A percentile compares a stretch with the other conserved stretches of the same genome.
Evolutionary conservation across 441 rosid genomes (phyloP).

Genomic region (Cnidoscolus chayamansa): DNA sequence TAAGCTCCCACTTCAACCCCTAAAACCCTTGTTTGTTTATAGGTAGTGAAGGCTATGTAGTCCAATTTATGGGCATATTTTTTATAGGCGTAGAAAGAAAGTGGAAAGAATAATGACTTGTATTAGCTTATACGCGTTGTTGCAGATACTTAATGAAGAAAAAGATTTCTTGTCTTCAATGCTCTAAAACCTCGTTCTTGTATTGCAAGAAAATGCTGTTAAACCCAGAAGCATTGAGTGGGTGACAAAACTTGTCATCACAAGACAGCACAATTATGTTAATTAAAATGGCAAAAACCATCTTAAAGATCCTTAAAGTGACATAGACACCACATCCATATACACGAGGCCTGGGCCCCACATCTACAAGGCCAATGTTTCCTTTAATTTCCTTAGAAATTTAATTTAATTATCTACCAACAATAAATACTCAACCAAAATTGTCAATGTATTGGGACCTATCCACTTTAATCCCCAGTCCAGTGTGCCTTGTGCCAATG

Average conservation of each 20-base stretch:
- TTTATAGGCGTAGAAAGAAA: too few species aligned
- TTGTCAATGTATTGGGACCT: slow-evolving; percentile 27
- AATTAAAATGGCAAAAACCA: neutral
- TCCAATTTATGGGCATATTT: too few species aligned
- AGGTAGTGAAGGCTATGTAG: neutral
- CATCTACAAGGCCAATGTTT: neutral
- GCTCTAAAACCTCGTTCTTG: too few species aligned
- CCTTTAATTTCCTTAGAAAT: neutral
- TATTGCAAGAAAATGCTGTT: too few species aligned
- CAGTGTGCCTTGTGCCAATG: slow-evolving; percentile 3
- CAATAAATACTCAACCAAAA: neutral
- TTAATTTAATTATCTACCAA: neutral
- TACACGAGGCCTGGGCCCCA: neutral
- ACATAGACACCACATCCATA: neutral
- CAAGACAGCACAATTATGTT: neutral
- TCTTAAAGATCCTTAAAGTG: neutral
- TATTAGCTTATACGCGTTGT: too few species aligned
- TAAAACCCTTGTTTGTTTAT: too few species aligned
- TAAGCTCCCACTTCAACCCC: neutral
- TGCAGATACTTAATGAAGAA: too few species aligned
- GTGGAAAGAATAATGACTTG: too few species aligned
- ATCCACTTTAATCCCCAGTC: slow-evolving; percentile 7
- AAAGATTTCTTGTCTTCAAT: too few species aligned
- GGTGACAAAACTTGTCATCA: neutral
- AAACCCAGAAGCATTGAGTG: too few species aligned